Evolutionary conservation across 352 stramenopile species (phyloP), one percentile per base, ranked within the genome.

Genomic region (Hyphochytrium catenoides): DNA sequence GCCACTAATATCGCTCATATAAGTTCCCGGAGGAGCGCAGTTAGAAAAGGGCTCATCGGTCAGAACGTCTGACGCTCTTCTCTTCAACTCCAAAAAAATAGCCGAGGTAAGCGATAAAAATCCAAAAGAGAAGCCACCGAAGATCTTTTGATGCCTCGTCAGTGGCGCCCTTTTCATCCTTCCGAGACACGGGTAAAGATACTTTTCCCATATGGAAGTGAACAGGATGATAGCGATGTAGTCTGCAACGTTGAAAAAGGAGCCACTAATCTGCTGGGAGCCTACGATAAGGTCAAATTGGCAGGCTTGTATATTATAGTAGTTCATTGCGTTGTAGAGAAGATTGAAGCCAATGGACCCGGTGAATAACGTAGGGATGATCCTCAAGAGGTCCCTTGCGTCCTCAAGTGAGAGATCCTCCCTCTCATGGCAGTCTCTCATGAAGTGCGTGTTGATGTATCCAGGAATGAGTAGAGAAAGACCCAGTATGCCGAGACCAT

Each of bases 171-270:
- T 67, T 27, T 71, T 54, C 4, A 47, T 43, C 9, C 53, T n/a
- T n/a, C n/a, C 57, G 30, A 86, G 50, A 34, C 56, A 21, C 3
- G 74, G 74, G 46, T 87, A 91, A 20, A 91, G 44, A 4, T 72
- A 18, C 6, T 51, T 46, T 43, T 89, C 75, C 30, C 86, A 84
- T 15, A 91, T 51, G 12, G 76, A 74, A 30, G 89, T 84, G 36
- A 88, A 84, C 21, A 87, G 39, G 16, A 91, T 46, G 39, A 91
- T 88, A 12, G 78, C 66, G 8, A 73, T 56, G 12, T 67, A 81
- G 47, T 91, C 71, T 14, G 89, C 57, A 8, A 84, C 62, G 27
- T 62, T 74, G 19, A 89, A 60, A 55, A 81, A 84, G 19, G 74
- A 68, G 4, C 71, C 64, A 14, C 69, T 81, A 37, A 89, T 56